Base-by-base conservation (phyloP, 2,329 filamentous ascomycete genomes). In the Fusarium sp. region DNA sequence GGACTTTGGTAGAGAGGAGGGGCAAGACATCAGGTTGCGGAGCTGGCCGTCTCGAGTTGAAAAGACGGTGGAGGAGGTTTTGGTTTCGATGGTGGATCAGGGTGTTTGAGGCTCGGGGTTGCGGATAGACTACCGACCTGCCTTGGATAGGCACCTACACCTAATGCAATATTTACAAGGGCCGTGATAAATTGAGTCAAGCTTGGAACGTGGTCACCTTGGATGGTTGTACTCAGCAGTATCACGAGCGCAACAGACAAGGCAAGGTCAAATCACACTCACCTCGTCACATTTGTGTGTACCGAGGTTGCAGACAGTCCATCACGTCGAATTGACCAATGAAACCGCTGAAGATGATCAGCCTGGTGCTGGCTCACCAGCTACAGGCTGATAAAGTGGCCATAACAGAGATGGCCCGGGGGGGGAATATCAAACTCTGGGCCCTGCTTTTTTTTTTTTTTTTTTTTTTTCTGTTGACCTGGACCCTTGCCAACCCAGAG, bases 1-100 rank as follows among this genome's bases (percentile, higher is more conserved):
- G 25, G 42, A 25, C 18, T 40, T 63, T 45, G 31, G 20, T 60
- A 45, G 29, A 50, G 68, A 69, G 66, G 70, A 58, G 11, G 40
- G 47, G 14, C 35, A 36, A 36, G 25, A 42, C n/a, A 31, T 22
- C 20, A 57, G 45, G 22, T 64, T 62, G 16, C 52, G 33, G 59
- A 68, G 63, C 25, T 57, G 14, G 27, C 8, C 33, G 63, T 71
- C 63, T 71, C 63, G 63, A 33, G 45, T 74, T 68, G 27, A 73
- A 73, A 74, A 74, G 71, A 73, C 71, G 71, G 71, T 74, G 71
- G 70, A 74, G 71, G 70, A 73, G 59, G 71, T 59, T 10, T 60
- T 20, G 20, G 63, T 59, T 73, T 65, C 31, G 36, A 68, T 36
- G 50, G 66, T 73, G 66, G 66, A 70, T 59, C 66, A 38, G 27